Evolutionary conservation across 108 stramenopile genomes (phyloP).

Genomic region (Skeletonema marinoi): DNA sequence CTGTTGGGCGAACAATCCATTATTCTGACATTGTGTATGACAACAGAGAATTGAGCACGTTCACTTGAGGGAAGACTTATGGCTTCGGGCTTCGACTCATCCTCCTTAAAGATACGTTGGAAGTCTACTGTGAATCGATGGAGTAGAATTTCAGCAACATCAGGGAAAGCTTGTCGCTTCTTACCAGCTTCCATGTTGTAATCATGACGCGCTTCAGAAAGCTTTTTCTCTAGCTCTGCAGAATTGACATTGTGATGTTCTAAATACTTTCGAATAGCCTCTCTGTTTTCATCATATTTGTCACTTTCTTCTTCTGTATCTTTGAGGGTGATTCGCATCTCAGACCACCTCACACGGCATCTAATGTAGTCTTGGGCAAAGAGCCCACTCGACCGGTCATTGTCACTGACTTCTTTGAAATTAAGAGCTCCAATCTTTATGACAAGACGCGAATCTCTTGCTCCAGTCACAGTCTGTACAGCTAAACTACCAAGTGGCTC

Average conservation of each 20-base stretch:
- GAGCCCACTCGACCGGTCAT: conserved; percentile 24
- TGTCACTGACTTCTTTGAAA: conserved; percentile 18
- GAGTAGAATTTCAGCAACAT: conserved; percentile 59
- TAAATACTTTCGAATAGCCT: conserved; percentile 41
- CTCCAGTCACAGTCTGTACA: conserved; percentile 79
- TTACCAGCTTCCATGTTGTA: conserved; percentile 26
- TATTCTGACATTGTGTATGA: conserved; percentile 72
- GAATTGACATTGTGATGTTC: conserved; percentile 49
- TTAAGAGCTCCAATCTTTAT: conserved; percentile 81
- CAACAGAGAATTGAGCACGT: conserved; percentile 74
- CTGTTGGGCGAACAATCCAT: conserved; percentile 73
- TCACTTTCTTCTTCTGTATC: conserved; percentile 43
- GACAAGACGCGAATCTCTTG: conserved; percentile 70
- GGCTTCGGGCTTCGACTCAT: conserved; percentile 12
- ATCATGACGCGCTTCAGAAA: conserved; percentile 42
- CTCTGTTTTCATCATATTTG: conserved; percentile 43
- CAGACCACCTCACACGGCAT: conserved; percentile 79
- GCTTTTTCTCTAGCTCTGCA: conserved; percentile 38
- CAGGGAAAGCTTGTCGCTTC: conserved; percentile 27
- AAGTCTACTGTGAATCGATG: conserved; percentile 82
- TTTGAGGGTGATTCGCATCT: conserved; percentile 74
- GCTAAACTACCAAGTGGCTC: conserved; percentile 73
- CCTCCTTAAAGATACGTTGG: conserved; percentile 82
- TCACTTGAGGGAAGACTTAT: conserved; percentile 48
- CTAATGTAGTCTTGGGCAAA: conserved; percentile 71